phyloP scores from a whole-genome alignment of 352 stramenopile genomes.

The Globisporangium recalcitrans region DNA sequence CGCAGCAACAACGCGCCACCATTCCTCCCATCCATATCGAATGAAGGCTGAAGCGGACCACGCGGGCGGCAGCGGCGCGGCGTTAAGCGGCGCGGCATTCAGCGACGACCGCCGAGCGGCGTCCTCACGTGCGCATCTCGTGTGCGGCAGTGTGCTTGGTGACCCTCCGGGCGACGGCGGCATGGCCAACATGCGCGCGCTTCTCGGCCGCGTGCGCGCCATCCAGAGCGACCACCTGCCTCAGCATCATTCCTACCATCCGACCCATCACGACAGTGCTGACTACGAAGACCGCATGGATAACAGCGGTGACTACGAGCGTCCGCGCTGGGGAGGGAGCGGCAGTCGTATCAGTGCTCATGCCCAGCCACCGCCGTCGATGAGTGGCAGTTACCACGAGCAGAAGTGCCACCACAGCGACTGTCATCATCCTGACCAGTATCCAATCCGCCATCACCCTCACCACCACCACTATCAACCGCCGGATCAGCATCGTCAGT shows the following conservation, averaged over 20 bases:
- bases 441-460: not conserved
- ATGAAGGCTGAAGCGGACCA: conserved; percentile 7
- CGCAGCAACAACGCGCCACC: too few relatives aligned
- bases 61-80: not conserved
- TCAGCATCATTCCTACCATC: conserved; percentile 17
- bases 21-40: not conserved
- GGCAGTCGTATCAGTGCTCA: too few relatives aligned
- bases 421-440: not conserved
- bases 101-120: not conserved
- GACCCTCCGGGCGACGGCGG: conserved; percentile 3
- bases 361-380: not conserved
- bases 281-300: not conserved
- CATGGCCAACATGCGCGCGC: conserved; percentile 30
- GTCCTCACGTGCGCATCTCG: not conserved
- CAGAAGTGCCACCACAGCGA: not conserved
- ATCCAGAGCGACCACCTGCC: not conserved
- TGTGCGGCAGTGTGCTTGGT: conserved; percentile 6
- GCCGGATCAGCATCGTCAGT: not conserved
- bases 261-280: not conserved
- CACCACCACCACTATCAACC: not conserved
- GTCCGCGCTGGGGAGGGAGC: not conserved
- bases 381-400: not conserved
- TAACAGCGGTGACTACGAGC: not conserved
- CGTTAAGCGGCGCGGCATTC: too few relatives aligned
- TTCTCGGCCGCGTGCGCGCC: conserved; percentile 35